phyloP scores from a whole-genome alignment of 495 filamentous ascomycete species.

The Trichoderma reesei region DNA sequence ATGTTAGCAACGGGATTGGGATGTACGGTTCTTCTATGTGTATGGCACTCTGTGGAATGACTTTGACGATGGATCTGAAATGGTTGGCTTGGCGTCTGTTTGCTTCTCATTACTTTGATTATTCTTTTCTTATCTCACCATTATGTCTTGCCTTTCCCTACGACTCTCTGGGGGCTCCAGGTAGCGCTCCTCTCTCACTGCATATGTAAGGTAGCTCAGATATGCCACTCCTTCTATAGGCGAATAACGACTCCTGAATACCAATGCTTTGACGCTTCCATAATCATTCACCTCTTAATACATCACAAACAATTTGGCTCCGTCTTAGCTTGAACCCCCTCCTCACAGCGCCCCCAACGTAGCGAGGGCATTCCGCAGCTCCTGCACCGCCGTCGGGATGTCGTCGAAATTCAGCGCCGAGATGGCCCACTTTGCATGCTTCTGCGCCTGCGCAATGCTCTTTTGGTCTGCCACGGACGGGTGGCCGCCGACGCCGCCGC shows the following conservation, averaged over 20 bases:
- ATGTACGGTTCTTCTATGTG: neutral
- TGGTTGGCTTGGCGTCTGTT: neutral
- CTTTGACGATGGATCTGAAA: neutral
- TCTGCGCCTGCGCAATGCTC: conserved; percentile 70
- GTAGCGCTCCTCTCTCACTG: neutral
- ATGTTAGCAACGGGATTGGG: neutral
- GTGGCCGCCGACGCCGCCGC: conserved; percentile 14
- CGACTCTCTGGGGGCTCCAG: neutral
- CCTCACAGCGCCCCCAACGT: conserved; percentile 43
- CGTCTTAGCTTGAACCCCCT: neutral
- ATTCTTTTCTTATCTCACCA: neutral
- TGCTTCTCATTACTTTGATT: neutral
- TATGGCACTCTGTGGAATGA: neutral
- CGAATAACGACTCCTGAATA: neutral
- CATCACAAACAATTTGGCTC: no score
- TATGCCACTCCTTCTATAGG: neutral
- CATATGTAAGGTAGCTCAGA: conserved; percentile 1
- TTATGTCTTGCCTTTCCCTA: neutral
- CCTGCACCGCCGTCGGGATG: conserved; percentile 79
- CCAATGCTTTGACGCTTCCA: neutral
- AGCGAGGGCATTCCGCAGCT: conserved; percentile 65
- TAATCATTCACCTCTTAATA: no score
- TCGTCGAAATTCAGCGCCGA: conserved; percentile 97
- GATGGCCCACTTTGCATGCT: conserved; percentile 95
- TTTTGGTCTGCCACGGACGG: conserved; percentile 63